Evolutionary conservation across 2,329 filamentous ascomycete genomes (phyloP).

Genomic region (Nemania sp.): DNA sequence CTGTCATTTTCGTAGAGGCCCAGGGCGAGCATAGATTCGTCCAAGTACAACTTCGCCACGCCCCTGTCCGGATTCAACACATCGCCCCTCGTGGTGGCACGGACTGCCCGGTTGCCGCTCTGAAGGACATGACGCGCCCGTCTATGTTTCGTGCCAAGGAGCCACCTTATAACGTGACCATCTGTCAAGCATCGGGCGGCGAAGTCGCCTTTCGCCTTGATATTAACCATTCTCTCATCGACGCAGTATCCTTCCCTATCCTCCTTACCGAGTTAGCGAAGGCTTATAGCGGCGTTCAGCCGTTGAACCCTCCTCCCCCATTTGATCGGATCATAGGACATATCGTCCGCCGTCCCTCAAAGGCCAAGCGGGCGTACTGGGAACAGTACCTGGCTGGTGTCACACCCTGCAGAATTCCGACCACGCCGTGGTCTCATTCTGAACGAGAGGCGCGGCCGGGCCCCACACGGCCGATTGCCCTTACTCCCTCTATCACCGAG

Average conservation of each 20-base stretch:
- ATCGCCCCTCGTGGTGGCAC: slow-evolving; percentile 1
- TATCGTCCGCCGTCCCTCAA: slow-evolving; percentile 6
- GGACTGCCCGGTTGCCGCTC: not conserved
- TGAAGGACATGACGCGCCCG: not conserved
- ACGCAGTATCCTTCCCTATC: not conserved
- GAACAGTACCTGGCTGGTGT: slow-evolving; percentile 3
- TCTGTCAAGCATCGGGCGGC: not conserved
- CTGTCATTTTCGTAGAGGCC: not conserved
- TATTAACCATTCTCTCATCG: slow-evolving; percentile 1
- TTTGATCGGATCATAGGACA: slow-evolving; percentile 4
- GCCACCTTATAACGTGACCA: not conserved
- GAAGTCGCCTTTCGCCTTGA: slow-evolving; percentile 1
- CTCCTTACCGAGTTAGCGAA: not conserved
- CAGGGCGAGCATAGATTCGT: not conserved
- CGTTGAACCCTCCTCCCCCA: slow-evolving; percentile 2
- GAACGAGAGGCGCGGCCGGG: slow-evolving; percentile 1
- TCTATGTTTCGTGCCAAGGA: slow-evolving; percentile 2
- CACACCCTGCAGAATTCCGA: not conserved
- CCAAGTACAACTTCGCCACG: slow-evolving; percentile 2
- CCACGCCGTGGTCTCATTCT: slow-evolving; percentile 1
- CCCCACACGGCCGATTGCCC: slow-evolving; percentile 2
- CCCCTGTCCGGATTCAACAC: not conserved
- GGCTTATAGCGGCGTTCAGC: not conserved
- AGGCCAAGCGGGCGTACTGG: slow-evolving; percentile 5
- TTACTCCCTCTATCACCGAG: slow-evolving; percentile 3